Conservation (phyloP, 176 grass and related monocot genomes). For the Metroxylon sagu region DNA sequence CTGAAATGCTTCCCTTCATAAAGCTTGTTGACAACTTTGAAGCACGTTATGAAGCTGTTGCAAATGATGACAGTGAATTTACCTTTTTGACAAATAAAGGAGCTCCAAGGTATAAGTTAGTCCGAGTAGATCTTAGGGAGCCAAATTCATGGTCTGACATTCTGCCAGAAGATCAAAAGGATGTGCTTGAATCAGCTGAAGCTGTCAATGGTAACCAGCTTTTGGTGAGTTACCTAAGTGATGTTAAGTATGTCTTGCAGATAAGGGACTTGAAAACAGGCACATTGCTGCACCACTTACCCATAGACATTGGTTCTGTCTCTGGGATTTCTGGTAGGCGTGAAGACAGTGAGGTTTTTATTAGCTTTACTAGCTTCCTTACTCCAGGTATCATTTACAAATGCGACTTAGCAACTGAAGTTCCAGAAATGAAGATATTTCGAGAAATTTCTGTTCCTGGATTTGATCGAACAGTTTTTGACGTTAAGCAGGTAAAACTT, state of each 20-base stretch:
- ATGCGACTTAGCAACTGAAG: conserved; percentile 48
- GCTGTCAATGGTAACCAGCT: conserved; percentile 63
- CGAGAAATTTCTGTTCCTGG: conserved; percentile 71
- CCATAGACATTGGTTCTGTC: conserved; percentile 79
- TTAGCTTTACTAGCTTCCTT: conserved; percentile 86
- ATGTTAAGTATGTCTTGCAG: conserved; percentile 84
- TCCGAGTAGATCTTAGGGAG: conserved; percentile 54
- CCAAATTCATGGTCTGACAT: conserved; percentile 58
- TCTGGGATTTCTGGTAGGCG: conserved; percentile 70
- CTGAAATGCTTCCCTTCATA: conserved; percentile 69
- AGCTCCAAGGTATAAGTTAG: conserved; percentile 75
- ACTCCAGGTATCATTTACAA: conserved; percentile 81
- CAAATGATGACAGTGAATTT: conserved; percentile 71
- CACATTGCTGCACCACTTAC: conserved; percentile 59
- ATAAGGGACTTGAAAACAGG: conserved; percentile 77
- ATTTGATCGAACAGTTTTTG: conserved; percentile 63
- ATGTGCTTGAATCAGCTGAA: conserved; percentile 57
- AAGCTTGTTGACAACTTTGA: conserved; percentile 86
- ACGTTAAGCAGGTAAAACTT: conserved; percentile 71
- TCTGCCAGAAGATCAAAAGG: conserved; percentile 68
- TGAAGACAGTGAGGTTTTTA: conserved; percentile 68
- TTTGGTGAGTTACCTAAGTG: conserved; percentile 77
- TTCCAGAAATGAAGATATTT: conserved; percentile 76
- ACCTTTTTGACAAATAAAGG: conserved; percentile 85
- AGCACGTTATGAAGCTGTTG: conserved; percentile 56